Conservation (phyloP, 345 rosid species). For the Physaria fendleri region DNA sequence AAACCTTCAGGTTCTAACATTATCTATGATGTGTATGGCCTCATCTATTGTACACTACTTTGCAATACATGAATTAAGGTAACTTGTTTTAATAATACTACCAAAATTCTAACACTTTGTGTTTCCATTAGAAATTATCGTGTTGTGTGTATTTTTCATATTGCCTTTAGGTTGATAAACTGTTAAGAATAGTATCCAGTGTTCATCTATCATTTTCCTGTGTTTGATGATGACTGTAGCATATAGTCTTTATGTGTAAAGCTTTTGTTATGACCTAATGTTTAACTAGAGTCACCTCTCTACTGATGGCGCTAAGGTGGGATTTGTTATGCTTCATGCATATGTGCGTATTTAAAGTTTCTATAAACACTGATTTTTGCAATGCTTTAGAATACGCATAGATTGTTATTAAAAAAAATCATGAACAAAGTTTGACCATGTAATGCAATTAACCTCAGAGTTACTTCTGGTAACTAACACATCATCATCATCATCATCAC, state of each 20-base stretch:
- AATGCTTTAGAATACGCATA: too few species aligned
- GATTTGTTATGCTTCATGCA: too few species aligned
- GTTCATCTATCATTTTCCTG: background rate
- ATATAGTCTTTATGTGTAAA: background rate
- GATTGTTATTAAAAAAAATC: too few species aligned
- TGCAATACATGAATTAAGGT: background rate
- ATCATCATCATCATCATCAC: conserved; percentile 15
- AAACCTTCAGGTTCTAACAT: background rate
- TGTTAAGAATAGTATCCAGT: background rate
- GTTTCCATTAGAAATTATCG: background rate
- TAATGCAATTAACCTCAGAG: conserved; percentile 2
- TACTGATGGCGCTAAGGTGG: too few species aligned
- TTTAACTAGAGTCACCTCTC: too few species aligned
- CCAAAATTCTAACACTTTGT: background rate
- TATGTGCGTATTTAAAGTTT: too few species aligned
- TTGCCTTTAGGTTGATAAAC: background rate
- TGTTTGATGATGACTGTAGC: background rate
- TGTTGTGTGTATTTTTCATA: background rate
- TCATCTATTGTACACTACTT: background rate
- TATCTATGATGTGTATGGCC: background rate
- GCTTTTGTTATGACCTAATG: too few species aligned
- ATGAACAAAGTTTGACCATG: conserved; percentile 14
- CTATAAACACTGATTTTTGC: too few species aligned
- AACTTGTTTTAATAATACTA: background rate
- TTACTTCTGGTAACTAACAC: conserved; percentile 20